Evolutionary conservation across 2,329 filamentous ascomycete genomes (phyloP).

Genomic region (Hypoxylon sp.): DNA sequence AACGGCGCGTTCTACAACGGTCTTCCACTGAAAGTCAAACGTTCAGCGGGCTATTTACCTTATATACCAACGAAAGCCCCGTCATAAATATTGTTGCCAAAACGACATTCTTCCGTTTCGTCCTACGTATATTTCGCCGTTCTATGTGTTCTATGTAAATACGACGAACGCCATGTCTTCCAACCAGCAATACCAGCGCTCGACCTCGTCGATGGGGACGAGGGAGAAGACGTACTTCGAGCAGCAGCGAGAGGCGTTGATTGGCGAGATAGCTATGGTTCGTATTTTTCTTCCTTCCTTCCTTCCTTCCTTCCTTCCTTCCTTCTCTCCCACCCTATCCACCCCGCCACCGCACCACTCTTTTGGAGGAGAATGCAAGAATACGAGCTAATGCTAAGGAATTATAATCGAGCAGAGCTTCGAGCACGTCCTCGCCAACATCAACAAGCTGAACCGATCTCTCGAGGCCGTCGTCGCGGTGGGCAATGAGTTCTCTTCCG

Average conservation of each 20-base stretch:
- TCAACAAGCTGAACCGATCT: slow-evolving; percentile 94
- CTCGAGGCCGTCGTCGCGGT: slow-evolving; percentile 94
- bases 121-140: background rate
- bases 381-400: background rate
- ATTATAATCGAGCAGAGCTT: slow-evolving; percentile 69
- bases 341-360: background rate
- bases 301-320: background rate
- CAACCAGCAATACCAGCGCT: slow-evolving; percentile 46
- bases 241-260: slow-evolving; percentile 79
- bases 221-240: slow-evolving; percentile 78
- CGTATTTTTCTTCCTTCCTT: slow-evolving; percentile 34
- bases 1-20: slow-evolving; percentile 16
- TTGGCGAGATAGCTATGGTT: slow-evolving; percentile 81
- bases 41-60: background rate
- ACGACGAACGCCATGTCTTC: slow-evolving; percentile 25
- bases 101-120: background rate
- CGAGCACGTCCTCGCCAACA: slow-evolving; percentile 93
- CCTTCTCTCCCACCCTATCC: background rate
- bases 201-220: slow-evolving; percentile 48
- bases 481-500: slow-evolving; percentile 96
- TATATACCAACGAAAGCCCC: background rate
- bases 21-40: background rate
- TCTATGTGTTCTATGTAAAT: background rate
- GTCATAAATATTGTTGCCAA: background rate
- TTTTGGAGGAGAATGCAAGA: background rate